Evolutionary conservation across 192 early-diverging fungal genomes (phyloP), one percentile per base, ranked within the genome.

Genomic region (Backusella sp.): DNA sequence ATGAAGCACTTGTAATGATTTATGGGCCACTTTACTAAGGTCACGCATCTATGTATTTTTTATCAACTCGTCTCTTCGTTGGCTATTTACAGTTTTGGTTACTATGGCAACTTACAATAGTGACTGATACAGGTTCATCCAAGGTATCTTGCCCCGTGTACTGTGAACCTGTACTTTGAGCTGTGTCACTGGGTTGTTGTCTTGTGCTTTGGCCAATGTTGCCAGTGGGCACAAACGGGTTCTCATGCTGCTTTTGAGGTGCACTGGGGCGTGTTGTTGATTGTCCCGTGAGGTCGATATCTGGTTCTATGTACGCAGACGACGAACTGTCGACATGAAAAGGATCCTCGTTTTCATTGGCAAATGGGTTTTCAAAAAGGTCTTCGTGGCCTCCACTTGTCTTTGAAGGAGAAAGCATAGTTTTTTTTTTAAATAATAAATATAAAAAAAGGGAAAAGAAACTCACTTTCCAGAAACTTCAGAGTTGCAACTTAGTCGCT

Each of bases 71-170:
- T 70, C 32, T 70, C 36, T 70, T 26, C 26, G 15, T 52, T 52
- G 15, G 15, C 3, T 44, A 44, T 17, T 17, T 7, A 15, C 15
- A 44, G 3, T 44, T 37, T 37, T 37, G 37, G 6, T 56, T 23
- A 19, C 32, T 32, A 32, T 32, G 32, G 32, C 32, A 32, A 32
- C 88, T 78, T 85, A 95, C 94, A 72, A 97, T 92, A 56, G 97
- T 98, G 26, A 90, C 92, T 66, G 90, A 89, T 7, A 98, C 95
- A 34, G 97, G 96, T 79, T 98, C 97, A 83, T 98, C 97, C 17
- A 98, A 86, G n/a, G 97, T 98, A 86, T 97, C 83, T 66, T 77
- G 72, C 1, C 77, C 77, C 5, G 72, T 76, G 52, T 81, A 81
- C 2, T 44, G 67, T 6, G 71, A 69, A 17, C 41, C 26, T 34